Conservation (phyloP, 1,284 basidiomycete species). For the Moesziomyces sp. region DNA sequence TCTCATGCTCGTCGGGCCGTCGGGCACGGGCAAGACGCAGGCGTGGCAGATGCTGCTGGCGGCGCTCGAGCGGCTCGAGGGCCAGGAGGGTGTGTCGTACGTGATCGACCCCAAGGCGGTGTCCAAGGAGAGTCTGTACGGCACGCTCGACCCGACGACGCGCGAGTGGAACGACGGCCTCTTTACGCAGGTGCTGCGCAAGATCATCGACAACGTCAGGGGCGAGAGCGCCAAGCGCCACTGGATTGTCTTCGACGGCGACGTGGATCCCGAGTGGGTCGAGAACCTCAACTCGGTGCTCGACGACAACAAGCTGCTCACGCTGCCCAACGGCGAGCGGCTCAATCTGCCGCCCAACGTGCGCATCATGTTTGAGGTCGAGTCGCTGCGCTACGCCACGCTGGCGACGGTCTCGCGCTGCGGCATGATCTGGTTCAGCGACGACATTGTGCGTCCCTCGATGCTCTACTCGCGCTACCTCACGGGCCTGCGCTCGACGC, state of each 20-base stretch:
- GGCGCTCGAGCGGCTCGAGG: conserved; percentile 90
- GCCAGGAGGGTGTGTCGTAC: conserved; percentile 89
- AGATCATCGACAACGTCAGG: conserved; percentile 97
- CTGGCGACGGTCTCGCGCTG: conserved; percentile 98
- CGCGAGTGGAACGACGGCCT: conserved; percentile 99
- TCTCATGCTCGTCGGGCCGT: conserved; percentile 99
- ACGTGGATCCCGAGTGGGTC: conserved; percentile 99
- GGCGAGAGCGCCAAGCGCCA: conserved; percentile 96
- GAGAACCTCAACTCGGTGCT: conserved; percentile 96
- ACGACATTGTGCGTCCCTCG: conserved; percentile 86
- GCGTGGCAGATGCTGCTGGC: conserved; percentile 94
- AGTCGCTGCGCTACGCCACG: conserved; percentile 96
- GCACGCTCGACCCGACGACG: conserved; percentile 95
- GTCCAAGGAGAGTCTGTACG: conserved; percentile 97
- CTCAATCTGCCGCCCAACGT: conserved; percentile 96
- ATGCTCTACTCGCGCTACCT: conserved; percentile 96
- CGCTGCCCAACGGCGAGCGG: conserved; percentile 96
- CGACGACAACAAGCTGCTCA: conserved; percentile 98
- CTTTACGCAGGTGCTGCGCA: conserved; percentile 96
- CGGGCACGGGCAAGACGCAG: conserved; percentile 95
- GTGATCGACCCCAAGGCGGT: conserved; percentile 99
- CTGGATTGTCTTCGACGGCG: conserved; percentile 99
- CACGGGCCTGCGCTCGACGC: conserved; percentile 77
- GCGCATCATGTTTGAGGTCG: conserved; percentile 99
- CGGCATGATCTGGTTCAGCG: conserved; percentile 99